Evolutionary conservation across 164 flowering plant species (phyloP).

Genomic region (Kalanchoe fedtschenkoi): DNA sequence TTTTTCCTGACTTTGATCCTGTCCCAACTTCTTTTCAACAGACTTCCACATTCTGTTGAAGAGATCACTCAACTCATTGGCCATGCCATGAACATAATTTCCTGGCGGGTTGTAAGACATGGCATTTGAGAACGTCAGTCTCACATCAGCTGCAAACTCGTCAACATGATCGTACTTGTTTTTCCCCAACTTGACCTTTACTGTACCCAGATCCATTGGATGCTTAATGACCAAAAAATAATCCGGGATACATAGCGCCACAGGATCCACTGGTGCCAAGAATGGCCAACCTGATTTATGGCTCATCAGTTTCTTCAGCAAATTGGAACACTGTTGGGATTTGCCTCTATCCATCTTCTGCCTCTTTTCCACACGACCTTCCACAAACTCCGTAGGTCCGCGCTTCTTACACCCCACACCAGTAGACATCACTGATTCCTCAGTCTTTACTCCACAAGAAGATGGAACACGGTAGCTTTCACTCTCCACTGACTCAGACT

Average conservation of each 20-base stretch:
- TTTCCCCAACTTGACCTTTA: not conserved
- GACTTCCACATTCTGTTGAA: slow-evolving; percentile 2
- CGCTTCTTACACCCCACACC: slow-evolving; percentile 25
- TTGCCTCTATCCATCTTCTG: slow-evolving; percentile 36
- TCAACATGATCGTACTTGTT: not conserved
- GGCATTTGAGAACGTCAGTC: slow-evolving; percentile 7
- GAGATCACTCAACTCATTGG: not conserved
- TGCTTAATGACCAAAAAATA: not conserved
- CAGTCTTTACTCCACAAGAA: not conserved
- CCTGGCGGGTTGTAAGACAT: slow-evolving; percentile 8
- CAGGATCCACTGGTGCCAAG: slow-evolving; percentile 5
- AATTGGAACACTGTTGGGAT: slow-evolving; percentile 13
- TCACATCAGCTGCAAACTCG: slow-evolving; percentile 7
- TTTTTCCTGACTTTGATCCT: not conserved
- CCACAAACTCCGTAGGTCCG: slow-evolving; percentile 17
- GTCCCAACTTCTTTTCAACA: slow-evolving; percentile 1
- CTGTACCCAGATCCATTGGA: slow-evolving; percentile 8
- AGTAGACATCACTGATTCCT: not conserved
- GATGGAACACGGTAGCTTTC: not conserved
- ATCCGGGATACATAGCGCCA: slow-evolving; percentile 1
- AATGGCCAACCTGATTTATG: slow-evolving; percentile 2
- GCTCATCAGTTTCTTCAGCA: not conserved
- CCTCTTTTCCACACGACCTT: slow-evolving; percentile 32
- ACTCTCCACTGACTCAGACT: not conserved
- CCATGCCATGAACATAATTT: slow-evolving; percentile 6